These are phyloP conservation scores for Zymoseptoria tritici DNA, from an alignment of 2,329 filamentous ascomycete species.

Conservation along the genomic window DNA sequence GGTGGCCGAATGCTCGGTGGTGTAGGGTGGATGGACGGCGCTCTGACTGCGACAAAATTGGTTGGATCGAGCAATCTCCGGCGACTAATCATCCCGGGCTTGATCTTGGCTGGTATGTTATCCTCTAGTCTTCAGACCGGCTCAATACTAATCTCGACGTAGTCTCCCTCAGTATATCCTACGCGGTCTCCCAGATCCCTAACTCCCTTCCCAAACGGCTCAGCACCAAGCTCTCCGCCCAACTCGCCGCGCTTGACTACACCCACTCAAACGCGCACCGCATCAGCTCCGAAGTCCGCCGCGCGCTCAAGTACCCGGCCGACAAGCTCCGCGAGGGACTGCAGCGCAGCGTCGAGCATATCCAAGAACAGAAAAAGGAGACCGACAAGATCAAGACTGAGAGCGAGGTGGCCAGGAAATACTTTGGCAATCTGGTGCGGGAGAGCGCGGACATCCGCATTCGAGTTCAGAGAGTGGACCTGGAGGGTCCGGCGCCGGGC, in stretches of 20 bases:
- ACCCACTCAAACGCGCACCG: conserved; percentile 80
- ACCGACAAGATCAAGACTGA: conserved; percentile 74
- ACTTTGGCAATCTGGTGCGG: conserved; percentile 78
- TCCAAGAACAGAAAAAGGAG: conserved; percentile 70
- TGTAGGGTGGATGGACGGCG: conserved; percentile 82
- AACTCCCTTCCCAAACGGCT: conserved; percentile 80
- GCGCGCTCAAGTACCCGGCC: conserved; percentile 79
- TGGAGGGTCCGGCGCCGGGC: conserved; percentile 45
- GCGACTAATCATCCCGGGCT: conserved; percentile 70
- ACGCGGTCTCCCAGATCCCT: conserved; percentile 80
- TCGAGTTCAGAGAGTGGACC: conserved; percentile 45
- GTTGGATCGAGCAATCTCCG: conserved; percentile 75
- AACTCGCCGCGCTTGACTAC: conserved; percentile 79
- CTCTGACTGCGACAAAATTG: conserved; percentile 70
- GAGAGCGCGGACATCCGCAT: conserved; percentile 45
- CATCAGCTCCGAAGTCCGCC: conserved; percentile 78
- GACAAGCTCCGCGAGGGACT: conserved; percentile 78
- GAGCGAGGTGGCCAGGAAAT: conserved; percentile 80
- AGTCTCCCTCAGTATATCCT: conserved; percentile 70
- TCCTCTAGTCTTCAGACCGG: conserved; percentile 1
- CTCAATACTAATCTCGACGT: conserved; percentile 29
- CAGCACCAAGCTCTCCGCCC: conserved; percentile 72
- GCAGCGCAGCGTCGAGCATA: conserved; percentile 76
- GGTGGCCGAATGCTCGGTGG: conserved; percentile 75
- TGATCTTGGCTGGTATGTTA: conserved; percentile 67